Conservation (phyloP, 2,329 filamentous ascomycete species). For the Microdochium nivale region DNA sequence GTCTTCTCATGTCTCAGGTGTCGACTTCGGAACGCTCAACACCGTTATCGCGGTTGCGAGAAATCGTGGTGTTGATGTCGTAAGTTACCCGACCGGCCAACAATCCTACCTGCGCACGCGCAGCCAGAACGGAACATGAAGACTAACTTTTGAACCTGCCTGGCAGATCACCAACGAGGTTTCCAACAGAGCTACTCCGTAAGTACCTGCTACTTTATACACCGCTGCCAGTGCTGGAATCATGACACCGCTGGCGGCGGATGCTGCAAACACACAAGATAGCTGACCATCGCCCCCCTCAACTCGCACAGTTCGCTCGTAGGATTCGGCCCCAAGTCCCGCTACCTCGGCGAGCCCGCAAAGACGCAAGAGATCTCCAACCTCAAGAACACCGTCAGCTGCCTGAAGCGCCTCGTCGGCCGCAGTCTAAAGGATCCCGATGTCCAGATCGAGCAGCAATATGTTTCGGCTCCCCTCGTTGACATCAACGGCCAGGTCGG, state of each 20-base stretch:
- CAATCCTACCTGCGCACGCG: slow-evolving; percentile 3
- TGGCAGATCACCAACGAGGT: slow-evolving; percentile 94
- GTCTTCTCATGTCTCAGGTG: slow-evolving; percentile 40
- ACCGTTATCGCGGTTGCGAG: slow-evolving; percentile 95
- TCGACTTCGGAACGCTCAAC: slow-evolving; percentile 95
- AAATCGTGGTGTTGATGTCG: slow-evolving; percentile 98
- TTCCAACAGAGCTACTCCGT: slow-evolving; percentile 96
- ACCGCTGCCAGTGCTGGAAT: neutral
- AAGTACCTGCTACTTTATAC: slow-evolving; percentile 36
- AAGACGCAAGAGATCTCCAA: slow-evolving; percentile 99
- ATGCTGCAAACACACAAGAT: neutral
- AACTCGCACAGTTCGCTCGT: slow-evolving; percentile 66
- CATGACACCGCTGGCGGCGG: neutral
- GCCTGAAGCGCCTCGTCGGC: slow-evolving; percentile 85
- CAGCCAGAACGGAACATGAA: neutral
- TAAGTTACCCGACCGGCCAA: slow-evolving; percentile 46
- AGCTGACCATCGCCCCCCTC: slow-evolving; percentile 14
- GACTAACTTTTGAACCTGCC: slow-evolving; percentile 1
- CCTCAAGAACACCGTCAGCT: slow-evolving; percentile 96
- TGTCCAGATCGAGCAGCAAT: slow-evolving; percentile 86
- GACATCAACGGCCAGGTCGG: slow-evolving; percentile 93
- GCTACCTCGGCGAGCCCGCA: slow-evolving; percentile 89
- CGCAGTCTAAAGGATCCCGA: slow-evolving; percentile 84
- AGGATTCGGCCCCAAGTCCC: slow-evolving; percentile 86
- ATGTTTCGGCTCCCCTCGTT: slow-evolving; percentile 74